A percentile compares a stretch with the other conserved stretches of the same genome.
Evolutionary conservation across 371 early-diverging fungal genomes (phyloP).

Genomic region (Syncephalis plumigaleata): DNA sequence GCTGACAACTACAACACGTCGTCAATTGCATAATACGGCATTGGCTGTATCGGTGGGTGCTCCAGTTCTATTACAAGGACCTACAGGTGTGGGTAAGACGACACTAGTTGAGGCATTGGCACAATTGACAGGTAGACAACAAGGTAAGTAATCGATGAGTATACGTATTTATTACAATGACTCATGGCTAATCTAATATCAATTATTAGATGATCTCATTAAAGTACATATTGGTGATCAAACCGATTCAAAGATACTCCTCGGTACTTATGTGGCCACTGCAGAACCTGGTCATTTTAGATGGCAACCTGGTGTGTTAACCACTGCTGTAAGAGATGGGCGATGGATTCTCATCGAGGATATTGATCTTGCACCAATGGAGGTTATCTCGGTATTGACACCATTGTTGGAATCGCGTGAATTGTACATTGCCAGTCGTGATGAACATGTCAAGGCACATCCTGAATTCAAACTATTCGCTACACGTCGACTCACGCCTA

Average conservation of each 20-base stretch:
- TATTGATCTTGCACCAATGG: slow-evolving; percentile 94
- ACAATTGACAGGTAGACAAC: slow-evolving; percentile 35
- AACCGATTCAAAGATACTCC: slow-evolving; percentile 90
- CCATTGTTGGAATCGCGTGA: slow-evolving; percentile 88
- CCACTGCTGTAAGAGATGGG: slow-evolving; percentile 88
- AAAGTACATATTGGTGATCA: slow-evolving; percentile 98
- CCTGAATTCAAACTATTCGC: slow-evolving; percentile 94
- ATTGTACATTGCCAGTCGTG: slow-evolving; percentile 88
- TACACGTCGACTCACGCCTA: slow-evolving; percentile 48
- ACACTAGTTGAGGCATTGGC: slow-evolving; percentile 84
- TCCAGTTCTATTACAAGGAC: slow-evolving; percentile 86
- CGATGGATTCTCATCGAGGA: slow-evolving; percentile 99
- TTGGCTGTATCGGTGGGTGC: slow-evolving; percentile 70
- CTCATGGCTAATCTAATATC: too few species aligned
- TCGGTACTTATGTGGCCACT: slow-evolving; percentile 96
- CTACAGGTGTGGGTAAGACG: slow-evolving; percentile 93
- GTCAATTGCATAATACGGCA: slow-evolving; percentile 56
- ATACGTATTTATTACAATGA: not conserved
- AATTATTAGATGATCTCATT: slow-evolving; percentile 41
- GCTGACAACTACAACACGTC: slow-evolving; percentile 49
- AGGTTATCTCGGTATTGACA: slow-evolving; percentile 89
- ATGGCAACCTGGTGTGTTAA: slow-evolving; percentile 94
- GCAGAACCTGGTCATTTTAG: slow-evolving; percentile 80
- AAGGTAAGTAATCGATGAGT: slow-evolving; percentile 7
- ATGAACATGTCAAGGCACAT: slow-evolving; percentile 81